Percentiles rank a stretch among this genome's conserved stretches.
phyloP scores from a whole-genome alignment of 805 yeast species.

The Vanderwaltozyma yarrowii region DNA sequence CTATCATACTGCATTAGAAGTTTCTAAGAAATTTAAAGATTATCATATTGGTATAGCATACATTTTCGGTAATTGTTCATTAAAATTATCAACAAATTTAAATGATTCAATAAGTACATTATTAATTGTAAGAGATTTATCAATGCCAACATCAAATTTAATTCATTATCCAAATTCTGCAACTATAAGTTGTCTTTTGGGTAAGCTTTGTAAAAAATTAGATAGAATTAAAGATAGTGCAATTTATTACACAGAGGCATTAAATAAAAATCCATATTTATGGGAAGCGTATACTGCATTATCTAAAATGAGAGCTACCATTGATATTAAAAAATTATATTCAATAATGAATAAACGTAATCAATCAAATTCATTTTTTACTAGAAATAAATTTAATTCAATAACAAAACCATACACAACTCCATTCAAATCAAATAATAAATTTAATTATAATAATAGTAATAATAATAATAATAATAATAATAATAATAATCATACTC shows the following conservation, averaged over 20 bases:
- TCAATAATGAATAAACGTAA: constrained; percentile 4
- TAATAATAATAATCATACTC: constrained; percentile 1
- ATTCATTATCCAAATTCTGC: constrained; percentile 55
- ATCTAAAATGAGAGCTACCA: constrained; percentile 58
- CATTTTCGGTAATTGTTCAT: constrained; percentile 56
- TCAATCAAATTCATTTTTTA: background rate
- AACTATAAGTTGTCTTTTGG: constrained; percentile 56
- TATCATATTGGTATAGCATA: constrained; percentile 67
- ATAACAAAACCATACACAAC: constrained; percentile 3
- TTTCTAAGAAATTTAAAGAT: constrained; percentile 27
- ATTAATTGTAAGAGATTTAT: background rate
- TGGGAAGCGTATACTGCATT: constrained; percentile 82
- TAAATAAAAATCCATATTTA: constrained; percentile 65
- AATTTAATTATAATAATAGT: no score
- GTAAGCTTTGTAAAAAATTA: constrained; percentile 48
- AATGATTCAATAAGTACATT: constrained; percentile 9
- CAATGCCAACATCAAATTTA: constrained; percentile 3
- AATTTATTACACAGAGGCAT: constrained; percentile 55
- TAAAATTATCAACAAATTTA: constrained; percentile 12
- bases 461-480: constrained; percentile 3
- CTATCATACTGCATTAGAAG: constrained; percentile 42
- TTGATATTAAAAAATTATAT: constrained; percentile 31
- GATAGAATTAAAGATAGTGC: constrained; percentile 60
- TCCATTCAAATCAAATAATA: constrained; percentile 7
- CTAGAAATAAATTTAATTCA: constrained; percentile 1